Conservation (phyloP, 306 rosid genomes). For the Echinosophora koreensis region DNA sequence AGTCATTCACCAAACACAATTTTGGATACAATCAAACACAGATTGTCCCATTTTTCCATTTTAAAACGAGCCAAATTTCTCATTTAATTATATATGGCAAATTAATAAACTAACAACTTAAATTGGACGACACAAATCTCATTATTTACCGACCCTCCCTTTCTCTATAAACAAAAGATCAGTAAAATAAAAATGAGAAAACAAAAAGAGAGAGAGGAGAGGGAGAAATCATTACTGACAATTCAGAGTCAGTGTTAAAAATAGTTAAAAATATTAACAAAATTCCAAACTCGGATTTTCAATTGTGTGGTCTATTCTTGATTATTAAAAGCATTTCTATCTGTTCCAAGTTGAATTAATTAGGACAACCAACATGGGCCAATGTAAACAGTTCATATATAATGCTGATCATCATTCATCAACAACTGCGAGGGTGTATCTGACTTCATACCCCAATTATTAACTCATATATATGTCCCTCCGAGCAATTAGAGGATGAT, state of each 20-base stretch:
- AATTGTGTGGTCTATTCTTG: neutral
- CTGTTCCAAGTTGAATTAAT: constrained; percentile 29
- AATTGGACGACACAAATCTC: constrained; percentile 40
- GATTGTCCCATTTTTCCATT: constrained; percentile 26
- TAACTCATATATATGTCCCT: constrained; percentile 35
- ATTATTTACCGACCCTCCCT: constrained; percentile 5
- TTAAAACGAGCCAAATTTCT: constrained; percentile 24
- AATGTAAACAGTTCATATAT: neutral
- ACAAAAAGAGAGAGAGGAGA: neutral
- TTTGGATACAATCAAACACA: constrained; percentile 36
- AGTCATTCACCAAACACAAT: constrained; percentile 18
- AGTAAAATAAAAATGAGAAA: neutral
- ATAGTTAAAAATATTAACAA: neutral
- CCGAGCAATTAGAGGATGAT: constrained; percentile 45
- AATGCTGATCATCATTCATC: constrained; percentile 44
- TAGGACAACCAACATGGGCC: neutral
- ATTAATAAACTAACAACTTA: constrained; percentile 20
- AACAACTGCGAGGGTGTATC: constrained; percentile 41
- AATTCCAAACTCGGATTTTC: constrained; percentile 32
- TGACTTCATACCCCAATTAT: constrained; percentile 43
- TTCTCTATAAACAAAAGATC: neutral
- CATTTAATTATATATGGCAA: neutral
- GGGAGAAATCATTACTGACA: constrained; percentile 39
- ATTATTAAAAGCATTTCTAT: constrained; percentile 41
- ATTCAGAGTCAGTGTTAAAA: constrained; percentile 41